Conservation (phyloP, 2,329 filamentous ascomycete species). For the Aureobasidium sp. region DNA sequence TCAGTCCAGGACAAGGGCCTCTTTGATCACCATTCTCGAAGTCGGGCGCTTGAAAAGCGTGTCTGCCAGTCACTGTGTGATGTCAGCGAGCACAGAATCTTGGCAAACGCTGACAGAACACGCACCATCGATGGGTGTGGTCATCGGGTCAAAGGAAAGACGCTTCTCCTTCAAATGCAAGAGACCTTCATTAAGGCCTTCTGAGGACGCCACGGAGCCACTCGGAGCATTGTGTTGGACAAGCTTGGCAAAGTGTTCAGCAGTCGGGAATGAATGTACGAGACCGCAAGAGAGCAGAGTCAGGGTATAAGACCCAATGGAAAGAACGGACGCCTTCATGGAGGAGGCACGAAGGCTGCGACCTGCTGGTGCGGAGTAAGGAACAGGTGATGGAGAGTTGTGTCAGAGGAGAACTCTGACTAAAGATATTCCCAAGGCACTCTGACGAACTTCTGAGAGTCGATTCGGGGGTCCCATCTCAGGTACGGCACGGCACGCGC, state of each 20-base stretch:
- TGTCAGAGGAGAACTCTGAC: neutral
- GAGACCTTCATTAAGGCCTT: neutral
- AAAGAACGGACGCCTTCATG: constrained; percentile 14
- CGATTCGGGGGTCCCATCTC: neutral
- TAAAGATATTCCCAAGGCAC: neutral
- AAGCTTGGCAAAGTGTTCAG: neutral
- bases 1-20: constrained; percentile 25
- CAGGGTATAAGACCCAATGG: neutral
- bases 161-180: neutral
- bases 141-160: constrained; percentile 8
- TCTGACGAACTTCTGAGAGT: neutral
- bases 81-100: neutral
- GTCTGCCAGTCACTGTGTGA: constrained; percentile 20
- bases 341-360: neutral
- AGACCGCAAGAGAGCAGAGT: neutral
- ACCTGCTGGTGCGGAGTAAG: neutral
- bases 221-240: neutral
- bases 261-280: constrained; percentile 4
- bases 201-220: neutral
- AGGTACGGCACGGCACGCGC: neutral
- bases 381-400: neutral
- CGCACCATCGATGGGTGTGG: constrained; percentile 4
- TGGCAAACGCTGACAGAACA: neutral
- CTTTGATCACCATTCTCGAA: constrained; percentile 18
- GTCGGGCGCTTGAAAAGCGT: constrained; percentile 26